Conservation (phyloP, 345 rosid species). For the Populus deltoides region DNA sequence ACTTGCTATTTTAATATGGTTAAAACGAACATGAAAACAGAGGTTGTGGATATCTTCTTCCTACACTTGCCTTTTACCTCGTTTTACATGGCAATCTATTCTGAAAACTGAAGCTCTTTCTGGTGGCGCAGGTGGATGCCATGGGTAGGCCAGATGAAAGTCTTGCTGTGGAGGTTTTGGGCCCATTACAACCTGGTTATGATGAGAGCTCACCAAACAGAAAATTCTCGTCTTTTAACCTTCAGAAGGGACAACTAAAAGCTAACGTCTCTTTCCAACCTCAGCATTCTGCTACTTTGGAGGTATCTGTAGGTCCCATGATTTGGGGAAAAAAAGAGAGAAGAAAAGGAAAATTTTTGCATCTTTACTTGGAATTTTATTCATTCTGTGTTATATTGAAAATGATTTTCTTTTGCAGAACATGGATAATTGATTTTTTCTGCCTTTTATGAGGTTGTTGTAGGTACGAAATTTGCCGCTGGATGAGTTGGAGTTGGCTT, state of each 20-base stretch:
- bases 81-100: slow-evolving; percentile 9
- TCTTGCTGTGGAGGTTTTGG: slow-evolving; percentile 68
- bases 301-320: slow-evolving; percentile 46
- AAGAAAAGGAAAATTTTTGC: neutral
- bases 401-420: neutral
- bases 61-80: slow-evolving; percentile 3
- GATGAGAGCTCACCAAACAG: slow-evolving; percentile 65
- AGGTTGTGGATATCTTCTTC: slow-evolving; percentile 1
- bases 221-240: slow-evolving; percentile 67
- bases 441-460: slow-evolving; percentile 24
- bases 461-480: slow-evolving; percentile 90
- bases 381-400: neutral
- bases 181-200: slow-evolving; percentile 51
- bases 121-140: slow-evolving; percentile 73
- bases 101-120: slow-evolving; percentile 12
- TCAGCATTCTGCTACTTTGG: slow-evolving; percentile 77
- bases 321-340: neutral
- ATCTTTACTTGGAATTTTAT: neutral
- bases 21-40: neutral
- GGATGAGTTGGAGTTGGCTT: slow-evolving; percentile 96
- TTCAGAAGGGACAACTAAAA: slow-evolving; percentile 91
- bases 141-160: slow-evolving; percentile 91
- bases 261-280: slow-evolving; percentile 71
- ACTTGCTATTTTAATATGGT: neutral
- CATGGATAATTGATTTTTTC: slow-evolving; percentile 9